Percentiles rank a stretch among this genome's conserved stretches.
Evolutionary conservation across 768 basidiomycete species (phyloP).

Genomic region (Phallus indusiatus): DNA sequence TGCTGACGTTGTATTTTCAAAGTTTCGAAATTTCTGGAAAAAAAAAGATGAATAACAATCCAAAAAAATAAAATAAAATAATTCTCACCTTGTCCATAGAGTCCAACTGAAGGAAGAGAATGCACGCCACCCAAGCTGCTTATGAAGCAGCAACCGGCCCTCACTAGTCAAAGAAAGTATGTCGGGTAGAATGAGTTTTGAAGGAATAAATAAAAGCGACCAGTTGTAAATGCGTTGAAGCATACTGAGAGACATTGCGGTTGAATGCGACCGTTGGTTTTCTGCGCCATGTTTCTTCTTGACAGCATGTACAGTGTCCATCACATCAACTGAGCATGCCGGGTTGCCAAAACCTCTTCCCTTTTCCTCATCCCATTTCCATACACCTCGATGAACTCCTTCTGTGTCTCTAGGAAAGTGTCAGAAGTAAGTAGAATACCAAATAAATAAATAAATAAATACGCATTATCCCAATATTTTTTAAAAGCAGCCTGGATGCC

Average conservation of each 20-base stretch:
- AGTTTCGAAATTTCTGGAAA: not conserved
- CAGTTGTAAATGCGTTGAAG: not conserved
- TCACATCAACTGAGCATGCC: slow-evolving; percentile 17
- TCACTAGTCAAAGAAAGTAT: not conserved
- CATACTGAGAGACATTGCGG: slow-evolving; percentile 21
- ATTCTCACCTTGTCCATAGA: slow-evolving; percentile 26
- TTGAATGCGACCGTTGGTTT: slow-evolving; percentile 19
- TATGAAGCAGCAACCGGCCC: not conserved
- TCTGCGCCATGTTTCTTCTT: slow-evolving; percentile 16
- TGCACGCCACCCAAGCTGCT: slow-evolving; percentile 11
- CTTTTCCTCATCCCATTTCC: slow-evolving; percentile 17
- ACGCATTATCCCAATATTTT: not conserved
- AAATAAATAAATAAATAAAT: not conserved
- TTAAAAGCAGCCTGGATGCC: not conserved
- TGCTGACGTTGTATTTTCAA: not conserved
- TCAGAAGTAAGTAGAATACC: not conserved
- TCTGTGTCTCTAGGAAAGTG: not conserved
- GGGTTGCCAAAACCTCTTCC: slow-evolving; percentile 22
- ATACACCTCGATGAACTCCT: slow-evolving; percentile 7
- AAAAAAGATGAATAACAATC: not conserved
- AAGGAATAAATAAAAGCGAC: not conserved
- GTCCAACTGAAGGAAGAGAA: slow-evolving; percentile 21
- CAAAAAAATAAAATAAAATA: not conserved
- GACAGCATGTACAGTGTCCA: slow-evolving; percentile 17
- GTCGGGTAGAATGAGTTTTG: not conserved